Evolutionary conservation across 73 alveolate genomes (phyloP).

Genomic region (Uronychia setigera): DNA sequence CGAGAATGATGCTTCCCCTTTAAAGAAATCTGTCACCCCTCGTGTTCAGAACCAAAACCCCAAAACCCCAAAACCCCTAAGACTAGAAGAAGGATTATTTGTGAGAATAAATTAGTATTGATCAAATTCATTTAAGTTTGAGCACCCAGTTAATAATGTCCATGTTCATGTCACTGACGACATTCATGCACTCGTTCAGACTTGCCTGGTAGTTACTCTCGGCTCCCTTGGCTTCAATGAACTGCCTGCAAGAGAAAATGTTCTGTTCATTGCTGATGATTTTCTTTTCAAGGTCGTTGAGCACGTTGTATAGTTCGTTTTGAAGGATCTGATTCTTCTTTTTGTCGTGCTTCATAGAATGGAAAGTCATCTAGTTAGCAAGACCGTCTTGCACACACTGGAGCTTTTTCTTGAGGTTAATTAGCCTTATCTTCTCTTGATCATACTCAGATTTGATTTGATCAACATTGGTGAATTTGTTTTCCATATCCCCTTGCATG

Average conservation of each 20-base stretch:
- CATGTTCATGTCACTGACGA: constrained; percentile 68
- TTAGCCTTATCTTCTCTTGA: constrained; percentile 65
- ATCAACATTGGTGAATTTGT: constrained; percentile 79
- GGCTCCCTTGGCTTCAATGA: constrained; percentile 86
- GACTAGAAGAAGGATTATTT: too few species aligned
- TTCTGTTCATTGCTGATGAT: constrained; percentile 68
- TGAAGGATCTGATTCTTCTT: constrained; percentile 57
- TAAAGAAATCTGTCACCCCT: too few species aligned
- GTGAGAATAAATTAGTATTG: too few species aligned
- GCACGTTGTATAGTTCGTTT: constrained; percentile 63
- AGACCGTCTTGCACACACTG: constrained; percentile 54
- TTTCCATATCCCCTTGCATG: constrained; percentile 76
- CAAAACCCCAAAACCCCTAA: too few species aligned
- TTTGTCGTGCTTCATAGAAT: constrained; percentile 60
- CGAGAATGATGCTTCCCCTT: too few species aligned
- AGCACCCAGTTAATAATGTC: constrained; percentile 37
- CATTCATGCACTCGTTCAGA: constrained; percentile 76
- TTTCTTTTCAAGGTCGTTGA: constrained; percentile 78
- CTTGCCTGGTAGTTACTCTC: constrained; percentile 76
- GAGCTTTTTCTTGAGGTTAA: constrained; percentile 52
- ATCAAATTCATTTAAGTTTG: constrained; percentile 10
- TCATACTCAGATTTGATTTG: constrained; percentile 65
- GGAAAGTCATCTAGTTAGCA: constrained; percentile 39
- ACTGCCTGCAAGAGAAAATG: constrained; percentile 69
- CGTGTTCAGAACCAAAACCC: too few species aligned